Percentiles rank a stretch among this genome's conserved stretches.
phyloP scores from a whole-genome alignment of 495 filamentous ascomycete species.

The Oleoguttula mirabilis region DNA sequence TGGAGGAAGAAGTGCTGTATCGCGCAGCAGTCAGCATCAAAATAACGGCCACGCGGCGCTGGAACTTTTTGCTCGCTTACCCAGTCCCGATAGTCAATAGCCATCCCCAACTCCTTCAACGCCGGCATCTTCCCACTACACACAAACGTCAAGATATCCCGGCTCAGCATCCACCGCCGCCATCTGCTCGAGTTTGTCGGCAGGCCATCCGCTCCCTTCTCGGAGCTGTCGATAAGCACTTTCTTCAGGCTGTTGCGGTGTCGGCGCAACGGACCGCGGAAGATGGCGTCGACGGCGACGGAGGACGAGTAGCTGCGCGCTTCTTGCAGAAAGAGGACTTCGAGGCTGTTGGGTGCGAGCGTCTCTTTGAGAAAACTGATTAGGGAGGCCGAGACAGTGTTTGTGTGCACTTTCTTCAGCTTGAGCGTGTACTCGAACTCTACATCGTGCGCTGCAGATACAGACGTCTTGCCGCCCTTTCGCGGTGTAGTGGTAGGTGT shows the following conservation, averaged over 20 bases:
- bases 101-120: slow-evolving; percentile 63
- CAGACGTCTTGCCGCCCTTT: slow-evolving; percentile 9
- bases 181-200: slow-evolving; percentile 37
- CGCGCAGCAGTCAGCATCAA: neutral
- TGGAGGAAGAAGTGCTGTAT: slow-evolving; percentile 78
- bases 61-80: slow-evolving; percentile 37
- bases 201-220: slow-evolving; percentile 30
- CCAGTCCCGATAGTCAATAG: slow-evolving; percentile 76
- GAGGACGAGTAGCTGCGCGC: slow-evolving; percentile 41
- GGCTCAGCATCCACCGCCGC: slow-evolving; percentile 65
- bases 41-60: neutral
- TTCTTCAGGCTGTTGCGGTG: slow-evolving; percentile 66
- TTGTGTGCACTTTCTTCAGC: slow-evolving; percentile 72
- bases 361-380: slow-evolving; percentile 76
- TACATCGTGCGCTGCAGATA: slow-evolving; percentile 14
- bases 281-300: slow-evolving; percentile 64
- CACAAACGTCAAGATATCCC: slow-evolving; percentile 63
- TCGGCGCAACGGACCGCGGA: slow-evolving; percentile 56
- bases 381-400: slow-evolving; percentile 64
- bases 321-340: slow-evolving; percentile 78
- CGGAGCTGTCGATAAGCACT: slow-evolving; percentile 64
- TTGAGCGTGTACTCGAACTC: slow-evolving; percentile 52
- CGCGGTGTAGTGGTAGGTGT: slow-evolving; percentile 18
- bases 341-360: slow-evolving; percentile 71
- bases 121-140: slow-evolving; percentile 72